Percentiles rank a stretch among this genome's conserved stretches.
Conservation (phyloP, 352 stramenopile species). For the Phytophthora colocasiae region DNA sequence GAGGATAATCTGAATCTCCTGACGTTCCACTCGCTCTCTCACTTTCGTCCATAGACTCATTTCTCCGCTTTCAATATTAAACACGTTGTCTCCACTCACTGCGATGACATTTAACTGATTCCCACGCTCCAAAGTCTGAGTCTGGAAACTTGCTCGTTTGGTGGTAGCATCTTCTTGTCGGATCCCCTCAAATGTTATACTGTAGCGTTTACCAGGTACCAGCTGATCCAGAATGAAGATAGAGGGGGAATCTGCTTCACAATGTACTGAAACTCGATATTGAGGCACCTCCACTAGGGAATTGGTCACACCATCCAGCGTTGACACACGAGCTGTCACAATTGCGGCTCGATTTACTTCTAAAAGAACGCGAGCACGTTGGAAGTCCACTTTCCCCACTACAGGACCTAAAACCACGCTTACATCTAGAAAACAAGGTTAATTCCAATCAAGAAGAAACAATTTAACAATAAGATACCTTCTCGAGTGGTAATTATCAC, state of each 20-base stretch:
- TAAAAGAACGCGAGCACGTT: slow-evolving; percentile 64
- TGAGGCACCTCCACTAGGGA: slow-evolving; percentile 51
- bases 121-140: slow-evolving; percentile 45
- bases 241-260: slow-evolving; percentile 39
- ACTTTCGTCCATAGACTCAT: slow-evolving; percentile 59
- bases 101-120: slow-evolving; percentile 37
- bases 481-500: slow-evolving; percentile 28
- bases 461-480: slow-evolving; percentile 6
- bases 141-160: slow-evolving; percentile 55
- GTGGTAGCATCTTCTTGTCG: slow-evolving; percentile 39
- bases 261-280: slow-evolving; percentile 29
- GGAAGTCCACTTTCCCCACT: slow-evolving; percentile 64
- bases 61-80: slow-evolving; percentile 52
- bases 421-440: slow-evolving; percentile 35
- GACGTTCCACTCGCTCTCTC: slow-evolving; percentile 37
- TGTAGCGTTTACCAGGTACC: slow-evolving; percentile 62
- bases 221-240: slow-evolving; percentile 56
- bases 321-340: slow-evolving; percentile 63
- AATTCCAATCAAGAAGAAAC: too few relatives aligned
- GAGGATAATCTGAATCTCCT: slow-evolving; percentile 51
- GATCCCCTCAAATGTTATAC: slow-evolving; percentile 67
- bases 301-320: slow-evolving; percentile 48
- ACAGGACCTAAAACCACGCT: slow-evolving; percentile 72
- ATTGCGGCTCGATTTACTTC: slow-evolving; percentile 51
- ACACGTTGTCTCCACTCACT: slow-evolving; percentile 64